Percentiles rank a stretch among this genome's conserved stretches.
Conservation (phyloP, 306 rosid species). For the Cicer yamashitae region DNA sequence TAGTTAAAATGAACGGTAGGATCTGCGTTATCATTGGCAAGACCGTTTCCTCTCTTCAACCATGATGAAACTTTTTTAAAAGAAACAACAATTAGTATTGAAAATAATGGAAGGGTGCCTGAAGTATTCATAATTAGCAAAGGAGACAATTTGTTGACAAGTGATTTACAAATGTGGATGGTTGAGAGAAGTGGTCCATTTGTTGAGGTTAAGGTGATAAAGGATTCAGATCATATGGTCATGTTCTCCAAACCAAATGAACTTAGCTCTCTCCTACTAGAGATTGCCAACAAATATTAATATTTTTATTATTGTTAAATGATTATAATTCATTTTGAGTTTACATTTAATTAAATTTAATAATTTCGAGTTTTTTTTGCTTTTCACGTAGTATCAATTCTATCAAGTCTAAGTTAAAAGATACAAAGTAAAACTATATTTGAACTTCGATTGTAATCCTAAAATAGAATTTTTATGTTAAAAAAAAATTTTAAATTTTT, state of each 20-base stretch:
- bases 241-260: slow-evolving; percentile 47
- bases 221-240: slow-evolving; percentile 56
- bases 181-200: slow-evolving; percentile 44
- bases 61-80: slow-evolving; percentile 1
- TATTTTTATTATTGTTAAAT: not conserved
- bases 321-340: too few species aligned
- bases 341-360: too few species aligned
- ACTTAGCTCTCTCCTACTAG: slow-evolving; percentile 32
- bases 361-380: too few species aligned
- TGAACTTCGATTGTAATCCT: too few species aligned
- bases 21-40: slow-evolving; percentile 47
- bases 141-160: slow-evolving; percentile 12
- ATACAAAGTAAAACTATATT: too few species aligned
- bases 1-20: slow-evolving; percentile 35
- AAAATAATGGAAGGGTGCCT: slow-evolving; percentile 49
- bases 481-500: too few species aligned
- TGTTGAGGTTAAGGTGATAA: slow-evolving; percentile 44
- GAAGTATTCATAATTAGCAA: slow-evolving; percentile 45
- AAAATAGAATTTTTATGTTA: too few species aligned
- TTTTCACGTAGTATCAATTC: too few species aligned
- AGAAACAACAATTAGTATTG: slow-evolving; percentile 27
- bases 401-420: too few species aligned
- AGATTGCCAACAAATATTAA: slow-evolving; percentile 35
- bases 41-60: not conserved
- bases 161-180: slow-evolving; percentile 48